phyloP scores from a whole-genome alignment of 257 asterid genomes.

The Fraxinus excelsior region DNA sequence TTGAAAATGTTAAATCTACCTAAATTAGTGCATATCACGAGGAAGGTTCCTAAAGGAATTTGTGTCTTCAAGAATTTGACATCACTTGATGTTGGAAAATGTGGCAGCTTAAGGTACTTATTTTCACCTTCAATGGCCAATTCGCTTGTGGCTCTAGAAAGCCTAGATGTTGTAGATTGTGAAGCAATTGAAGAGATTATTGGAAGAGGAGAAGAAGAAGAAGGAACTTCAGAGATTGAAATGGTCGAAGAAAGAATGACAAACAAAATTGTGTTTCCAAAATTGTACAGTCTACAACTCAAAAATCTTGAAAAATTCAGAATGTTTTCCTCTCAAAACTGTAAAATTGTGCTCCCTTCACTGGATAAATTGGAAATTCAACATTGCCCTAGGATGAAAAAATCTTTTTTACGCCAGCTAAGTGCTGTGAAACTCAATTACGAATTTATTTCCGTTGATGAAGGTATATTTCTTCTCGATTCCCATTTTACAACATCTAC shows the following conservation, averaged over 20 bases:
- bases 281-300: not conserved
- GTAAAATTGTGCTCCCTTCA: conserved; percentile 8
- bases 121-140: not conserved
- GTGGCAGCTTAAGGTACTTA: not conserved
- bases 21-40: conserved; percentile 2
- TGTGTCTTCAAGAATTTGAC: not conserved
- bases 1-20: conserved; percentile 15
- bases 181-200: not conserved
- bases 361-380: not conserved
- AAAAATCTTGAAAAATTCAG: not conserved
- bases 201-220: not conserved
- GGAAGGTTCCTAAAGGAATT: conserved; percentile 2
- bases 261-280: conserved; percentile 2
- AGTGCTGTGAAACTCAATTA: not conserved
- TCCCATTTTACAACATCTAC: too few relatives aligned
- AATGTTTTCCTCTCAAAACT: not conserved
- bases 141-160: not conserved
- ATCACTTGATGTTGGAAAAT: not conserved
- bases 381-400: conserved; percentile 1
- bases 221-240: not conserved
- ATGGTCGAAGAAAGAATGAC: not conserved
- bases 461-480: too few relatives aligned
- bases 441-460: too few relatives aligned
- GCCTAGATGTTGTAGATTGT: not conserved
- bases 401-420: not conserved